Percentiles rank a stretch among this genome's conserved stretches.
Conservation (phyloP, 345 rosid genomes). For the Populus tremula region DNA sequence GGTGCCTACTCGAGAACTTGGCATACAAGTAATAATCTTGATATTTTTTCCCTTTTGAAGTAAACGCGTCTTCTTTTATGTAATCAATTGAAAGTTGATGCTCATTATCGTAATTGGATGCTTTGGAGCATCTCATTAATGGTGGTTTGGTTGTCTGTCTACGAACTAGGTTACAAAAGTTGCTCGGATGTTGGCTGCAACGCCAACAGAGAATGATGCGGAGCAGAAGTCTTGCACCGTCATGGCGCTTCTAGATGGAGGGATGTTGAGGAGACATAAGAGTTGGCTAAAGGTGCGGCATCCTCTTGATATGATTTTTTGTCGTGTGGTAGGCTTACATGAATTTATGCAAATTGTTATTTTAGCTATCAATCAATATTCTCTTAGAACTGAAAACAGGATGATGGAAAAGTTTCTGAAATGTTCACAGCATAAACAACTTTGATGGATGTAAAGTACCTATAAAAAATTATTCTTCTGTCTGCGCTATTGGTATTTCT, state of each 20-base stretch:
- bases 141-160: conserved; percentile 13
- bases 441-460: too few relatives aligned
- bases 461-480: background rate
- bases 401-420: background rate
- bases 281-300: conserved; percentile 79
- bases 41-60: background rate
- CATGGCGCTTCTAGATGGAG: conserved; percentile 92
- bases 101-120: background rate
- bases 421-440: too few relatives aligned
- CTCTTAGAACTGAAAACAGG: too few relatives aligned
- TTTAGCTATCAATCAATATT: too few relatives aligned
- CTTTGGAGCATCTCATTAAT: background rate
- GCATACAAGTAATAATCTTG: conserved; percentile 66
- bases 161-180: conserved; percentile 66
- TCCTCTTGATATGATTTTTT: background rate
- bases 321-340: background rate
- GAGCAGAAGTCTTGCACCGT: conserved; percentile 59
- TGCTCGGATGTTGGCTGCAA: conserved; percentile 73
- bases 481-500: background rate
- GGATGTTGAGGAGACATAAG: conserved; percentile 73
- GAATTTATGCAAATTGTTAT: background rate
- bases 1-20: conserved; percentile 93
- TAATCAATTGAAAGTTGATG: background rate
- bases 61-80: background rate
- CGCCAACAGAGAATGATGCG: conserved; percentile 35